Evolutionary conservation across 768 basidiomycete species (phyloP), one percentile per base, ranked within the genome.

Genomic region (Leccinum obscurum): DNA sequence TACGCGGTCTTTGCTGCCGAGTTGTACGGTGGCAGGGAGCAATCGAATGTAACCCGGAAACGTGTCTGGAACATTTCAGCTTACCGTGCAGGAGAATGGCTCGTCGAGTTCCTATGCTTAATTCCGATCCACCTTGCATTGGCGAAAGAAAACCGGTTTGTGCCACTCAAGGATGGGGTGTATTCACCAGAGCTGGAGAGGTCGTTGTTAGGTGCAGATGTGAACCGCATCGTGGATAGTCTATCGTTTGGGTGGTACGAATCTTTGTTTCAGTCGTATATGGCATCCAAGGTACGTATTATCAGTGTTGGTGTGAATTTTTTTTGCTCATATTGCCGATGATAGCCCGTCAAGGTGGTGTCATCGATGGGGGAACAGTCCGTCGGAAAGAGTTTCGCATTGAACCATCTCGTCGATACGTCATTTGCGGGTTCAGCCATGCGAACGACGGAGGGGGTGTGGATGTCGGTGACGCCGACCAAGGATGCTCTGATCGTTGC

Each of bases 231-330:
- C 30, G 82, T 85, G 13, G 81, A 87, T 57, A 76, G 62, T 51
- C 66, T 87, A 7, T 80, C 83, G 1, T 79, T 87, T 55, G 85
- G 85, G 1, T 87, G 85, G 86, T 86, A 86, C 39, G 86, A 87
- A 62, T 82, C 82, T 4, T 72, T 87, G 15, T 84, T 87, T 61
- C 81, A 81, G 63, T 86, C 85, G 0, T 87, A 87, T 58, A 80
- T 83, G 81, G 81, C 82, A 0, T 74, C 74, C 20, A 87, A 82
- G 78, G 85, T 80, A 49, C 10, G 70, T 53, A 15, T 32, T 0
- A 3, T 34, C 2, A 2, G 17, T 2, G 0, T n/a, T 2, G 0
- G 1, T 37, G 2, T 1, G 1, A n/a, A 3, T n/a, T n/a, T n/a
- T n/a, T n/a, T n/a, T n/a, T n/a, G n/a, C n/a, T n/a, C n/a, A n/a